Evolutionary conservation across 2,329 filamentous ascomycete species (phyloP).

Genomic region (Fusarium veterinarium): DNA sequence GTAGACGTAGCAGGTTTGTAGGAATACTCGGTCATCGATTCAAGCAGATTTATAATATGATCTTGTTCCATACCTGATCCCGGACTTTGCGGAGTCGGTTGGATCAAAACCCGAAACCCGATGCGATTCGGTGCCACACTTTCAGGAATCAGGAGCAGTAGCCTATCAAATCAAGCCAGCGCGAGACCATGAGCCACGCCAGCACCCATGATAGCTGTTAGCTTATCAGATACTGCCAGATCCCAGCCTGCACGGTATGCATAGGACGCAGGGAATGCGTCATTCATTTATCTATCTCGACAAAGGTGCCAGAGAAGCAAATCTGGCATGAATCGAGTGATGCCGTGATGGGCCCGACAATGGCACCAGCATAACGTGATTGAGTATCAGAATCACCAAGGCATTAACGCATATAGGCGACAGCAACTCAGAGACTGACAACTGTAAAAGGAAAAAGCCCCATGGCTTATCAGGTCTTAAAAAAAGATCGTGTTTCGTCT

Average conservation of each 20-base stretch:
- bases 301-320: conserved; percentile 5
- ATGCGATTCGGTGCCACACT: conserved; percentile 9
- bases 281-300: conserved; percentile 30
- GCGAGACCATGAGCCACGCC: conserved; percentile 16
- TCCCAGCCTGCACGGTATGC: conserved; percentile 30
- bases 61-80: background rate
- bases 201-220: conserved; percentile 25
- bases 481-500: conserved; percentile 27
- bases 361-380: conserved; percentile 1
- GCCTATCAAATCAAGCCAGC: conserved; percentile 15
- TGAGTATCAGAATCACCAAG: background rate
- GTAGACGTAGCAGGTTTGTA: background rate
- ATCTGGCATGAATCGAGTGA: conserved; percentile 1
- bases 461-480: background rate
- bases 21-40: conserved; percentile 2
- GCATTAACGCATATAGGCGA: background rate
- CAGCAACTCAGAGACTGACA: conserved; percentile 10
- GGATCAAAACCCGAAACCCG: conserved; percentile 18
- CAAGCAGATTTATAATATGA: conserved; percentile 12
- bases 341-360: conserved; percentile 1
- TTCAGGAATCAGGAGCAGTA: background rate
- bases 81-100: conserved; percentile 33
- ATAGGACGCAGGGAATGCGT: conserved; percentile 23
- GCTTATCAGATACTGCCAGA: conserved; percentile 38
- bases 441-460: background rate